These are phyloP conservation scores for Panaeolus papilionaceus DNA, from an alignment of 768 basidiomycete species.

Conservation along the genomic window DNA sequence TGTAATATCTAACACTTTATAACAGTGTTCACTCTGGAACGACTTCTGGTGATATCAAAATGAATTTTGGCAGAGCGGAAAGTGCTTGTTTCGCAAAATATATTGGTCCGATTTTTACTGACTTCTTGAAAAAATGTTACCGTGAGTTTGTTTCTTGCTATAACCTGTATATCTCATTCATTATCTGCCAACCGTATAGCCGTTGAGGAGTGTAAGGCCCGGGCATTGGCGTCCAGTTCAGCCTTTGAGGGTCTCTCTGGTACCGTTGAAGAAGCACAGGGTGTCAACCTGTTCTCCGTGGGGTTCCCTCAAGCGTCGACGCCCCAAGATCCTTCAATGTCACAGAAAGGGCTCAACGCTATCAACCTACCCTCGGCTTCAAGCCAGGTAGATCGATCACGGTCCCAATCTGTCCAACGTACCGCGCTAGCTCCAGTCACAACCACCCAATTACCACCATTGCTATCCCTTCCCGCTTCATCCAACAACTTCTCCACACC, in stretches of 20 bases:
- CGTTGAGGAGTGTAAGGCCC: background rate
- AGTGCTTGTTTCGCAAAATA: background rate
- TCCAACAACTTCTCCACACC: too few relatives aligned
- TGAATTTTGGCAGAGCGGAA: slow-evolving; percentile 25
- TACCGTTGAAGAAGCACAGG: background rate
- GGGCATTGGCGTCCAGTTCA: background rate
- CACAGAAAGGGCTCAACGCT: too few relatives aligned
- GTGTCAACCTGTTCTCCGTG: background rate
- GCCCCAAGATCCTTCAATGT: background rate
- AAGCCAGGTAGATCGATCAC: too few relatives aligned
- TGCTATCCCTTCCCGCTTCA: too few relatives aligned
- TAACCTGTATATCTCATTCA: background rate
- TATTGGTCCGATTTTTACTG: slow-evolving; percentile 19
- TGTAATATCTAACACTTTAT: background rate
- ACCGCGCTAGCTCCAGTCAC: too few relatives aligned
- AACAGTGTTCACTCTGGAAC: slow-evolving; percentile 26
- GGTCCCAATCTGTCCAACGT: too few relatives aligned
- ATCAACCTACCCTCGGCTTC: too few relatives aligned
- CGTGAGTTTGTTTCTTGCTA: slow-evolving; percentile 12
- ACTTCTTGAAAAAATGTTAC: slow-evolving; percentile 22
- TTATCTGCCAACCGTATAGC: background rate
- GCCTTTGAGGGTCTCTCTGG: background rate
- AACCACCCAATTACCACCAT: too few relatives aligned
- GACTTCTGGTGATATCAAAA: slow-evolving; percentile 18
- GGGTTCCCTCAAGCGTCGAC: too few relatives aligned